Evolutionary conservation across 805 yeast species (phyloP).

Genomic region (Candida michaelii): DNA sequence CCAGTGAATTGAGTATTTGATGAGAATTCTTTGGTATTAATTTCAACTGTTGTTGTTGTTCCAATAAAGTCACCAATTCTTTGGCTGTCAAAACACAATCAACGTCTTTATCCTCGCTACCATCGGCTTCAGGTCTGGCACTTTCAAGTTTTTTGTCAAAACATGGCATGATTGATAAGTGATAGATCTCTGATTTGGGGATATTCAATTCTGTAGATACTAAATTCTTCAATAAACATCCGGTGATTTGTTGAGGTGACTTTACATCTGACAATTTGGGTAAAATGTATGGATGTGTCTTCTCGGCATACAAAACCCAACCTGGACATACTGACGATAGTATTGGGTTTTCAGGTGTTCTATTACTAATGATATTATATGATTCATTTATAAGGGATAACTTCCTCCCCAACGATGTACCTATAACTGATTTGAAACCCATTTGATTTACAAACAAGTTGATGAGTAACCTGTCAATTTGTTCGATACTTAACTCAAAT

Average conservation of each 20-base stretch:
- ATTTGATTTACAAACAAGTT: constrained; percentile 58
- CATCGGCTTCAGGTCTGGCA: constrained; percentile 69
- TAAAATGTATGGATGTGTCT: constrained; percentile 85
- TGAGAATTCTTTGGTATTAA: constrained; percentile 20
- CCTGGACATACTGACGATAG: constrained; percentile 89
- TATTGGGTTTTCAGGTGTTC: constrained; percentile 44
- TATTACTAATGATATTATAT: constrained; percentile 45
- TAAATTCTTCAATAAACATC: constrained; percentile 64
- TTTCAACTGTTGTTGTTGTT: constrained; percentile 44
- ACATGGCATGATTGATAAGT: constrained; percentile 91
- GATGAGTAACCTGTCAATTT: constrained; percentile 61
- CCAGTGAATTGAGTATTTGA: constrained; percentile 10
- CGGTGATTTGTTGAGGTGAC: constrained; percentile 94
- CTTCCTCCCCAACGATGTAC: constrained; percentile 79
- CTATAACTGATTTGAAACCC: constrained; percentile 75
- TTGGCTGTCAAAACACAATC: constrained; percentile 94
- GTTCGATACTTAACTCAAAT: constrained; percentile 48
- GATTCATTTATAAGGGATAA: constrained; percentile 52
- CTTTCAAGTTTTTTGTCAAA: constrained; percentile 96
- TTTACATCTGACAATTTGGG: constrained; percentile 71
- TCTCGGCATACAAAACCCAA: constrained; percentile 93
- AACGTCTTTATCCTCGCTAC: constrained; percentile 51
- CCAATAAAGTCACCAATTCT: constrained; percentile 74
- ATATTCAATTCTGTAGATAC: constrained; percentile 29
- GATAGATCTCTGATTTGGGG: constrained; percentile 55